These are phyloP conservation scores for Colletotrichum lupini DNA, from an alignment of 2,329 filamentous ascomycete species.

Conservation along the genomic window DNA sequence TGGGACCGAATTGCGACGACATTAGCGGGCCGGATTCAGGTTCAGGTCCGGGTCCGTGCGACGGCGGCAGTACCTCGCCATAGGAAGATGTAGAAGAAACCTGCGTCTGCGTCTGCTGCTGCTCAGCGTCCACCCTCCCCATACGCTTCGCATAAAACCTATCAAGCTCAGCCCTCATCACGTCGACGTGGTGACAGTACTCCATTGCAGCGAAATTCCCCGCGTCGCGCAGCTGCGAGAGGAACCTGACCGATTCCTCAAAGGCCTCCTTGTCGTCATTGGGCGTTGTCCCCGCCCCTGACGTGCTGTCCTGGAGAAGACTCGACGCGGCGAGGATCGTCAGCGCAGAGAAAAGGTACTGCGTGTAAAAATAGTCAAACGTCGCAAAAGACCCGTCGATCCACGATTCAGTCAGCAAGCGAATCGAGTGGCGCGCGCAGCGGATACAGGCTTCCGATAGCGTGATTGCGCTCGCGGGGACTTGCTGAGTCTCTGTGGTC, in stretches of 20 bases:
- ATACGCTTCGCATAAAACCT: slow-evolving; percentile 12
- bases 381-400: slow-evolving; percentile 57
- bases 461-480: slow-evolving; percentile 47
- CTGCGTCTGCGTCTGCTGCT: not conserved
- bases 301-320: slow-evolving; percentile 40
- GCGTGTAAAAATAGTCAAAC: slow-evolving; percentile 58
- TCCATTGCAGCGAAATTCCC: slow-evolving; percentile 55
- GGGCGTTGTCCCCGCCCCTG: slow-evolving; percentile 36
- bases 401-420: slow-evolving; percentile 55
- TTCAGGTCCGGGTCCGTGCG: not conserved
- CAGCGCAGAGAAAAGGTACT: slow-evolving; percentile 59
- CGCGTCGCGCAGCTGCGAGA: slow-evolving; percentile 49
- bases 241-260: slow-evolving; percentile 49
- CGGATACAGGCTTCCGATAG: slow-evolving; percentile 56
- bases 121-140: not conserved
- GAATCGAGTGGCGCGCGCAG: slow-evolving; percentile 56
- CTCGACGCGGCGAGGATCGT: slow-evolving; percentile 57
- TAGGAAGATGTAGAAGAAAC: not conserved
- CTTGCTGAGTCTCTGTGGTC: slow-evolving; percentile 33
- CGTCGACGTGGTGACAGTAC: slow-evolving; percentile 52
- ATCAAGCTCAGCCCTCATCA: slow-evolving; percentile 39
- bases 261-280: slow-evolving; percentile 50
- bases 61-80: not conserved
- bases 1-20: not conserved
- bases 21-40: not conserved